Evolutionary conservation across 768 basidiomycete species (phyloP), one percentile per base, ranked within the genome.

Genomic region (Pleurotus pulmonarius): DNA sequence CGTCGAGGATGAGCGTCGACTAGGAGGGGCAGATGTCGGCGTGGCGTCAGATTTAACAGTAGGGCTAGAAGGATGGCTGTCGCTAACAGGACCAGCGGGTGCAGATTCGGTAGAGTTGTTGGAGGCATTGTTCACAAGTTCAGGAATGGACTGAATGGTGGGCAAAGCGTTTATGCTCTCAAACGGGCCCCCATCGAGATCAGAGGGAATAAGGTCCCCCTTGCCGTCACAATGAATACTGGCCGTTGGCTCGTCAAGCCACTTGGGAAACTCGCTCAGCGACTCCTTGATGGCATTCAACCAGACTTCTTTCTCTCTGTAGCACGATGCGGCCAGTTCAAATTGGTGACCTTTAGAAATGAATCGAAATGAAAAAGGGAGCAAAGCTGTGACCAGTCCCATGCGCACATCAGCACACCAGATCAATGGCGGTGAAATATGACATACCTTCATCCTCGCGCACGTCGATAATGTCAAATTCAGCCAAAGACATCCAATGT

Each of bases 251-350:
- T 87, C 87, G 39, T 81, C 77, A 37, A 63, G 70, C 83, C 87
- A 88, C 3, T 69, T 59, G 3, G 78, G 64, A 25, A 72, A 63
- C 48, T 79, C 73, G 5, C 69, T 67, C 44, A 77, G 64, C 12
- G 87, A 78, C 44, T 81, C 76, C 55, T 73, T 76, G 48, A 97
- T 82, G 4, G 85, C 83, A 29, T 75, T 72, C 55, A 94, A 72
- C 96, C 96, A 98, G n/a, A 89, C 75, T 24, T 84, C 81, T 73
- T 93, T 95, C 71, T 98, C 96, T 37, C 76, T 79, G 63, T 74
- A 80, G 67, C 94, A 95, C 13, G 92, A 83, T 0, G 92, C 91
- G 5, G 92, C 92, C 26, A 98, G 72, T 66, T 97, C 94, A 63
- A 96, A 89, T 57, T 84, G 79, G 64, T 91, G 86, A 5, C 86